Base-by-base conservation (phyloP, 192 early-diverging fungal genomes). In the Pilobolus umbonatus region DNA sequence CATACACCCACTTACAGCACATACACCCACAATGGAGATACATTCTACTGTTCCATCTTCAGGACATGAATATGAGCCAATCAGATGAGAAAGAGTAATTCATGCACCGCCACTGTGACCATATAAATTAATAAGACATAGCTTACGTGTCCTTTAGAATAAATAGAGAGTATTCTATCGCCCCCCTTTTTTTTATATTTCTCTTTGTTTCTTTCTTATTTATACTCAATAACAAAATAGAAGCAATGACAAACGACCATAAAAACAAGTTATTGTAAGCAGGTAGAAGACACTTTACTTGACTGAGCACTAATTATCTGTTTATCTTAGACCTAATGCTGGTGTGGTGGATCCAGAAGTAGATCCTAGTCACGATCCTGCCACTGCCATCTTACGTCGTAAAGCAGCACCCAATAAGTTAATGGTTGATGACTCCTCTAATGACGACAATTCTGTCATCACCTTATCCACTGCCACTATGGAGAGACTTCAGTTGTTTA, bases 381-480 rank as follows among this genome's bases (percentile, higher is more conserved):
- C 96, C 40, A 90, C 92, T 14, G 96, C 95, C 49, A 99, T 99
- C 68, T 77, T 99, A 50, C 92, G 93, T 67, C 87, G 89, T 64
- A 99, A 99, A 73, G 68, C 89, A 0, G 88, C 94, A 36, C 92
- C 92, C n/a, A 99, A 99, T 82, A 99, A 99, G 81, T 76, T 99
- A 48, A 90, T 99, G 77, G 92, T 99, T 26, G 96, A 98, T 69
- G 95, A 98, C 64, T 91, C 93, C 29, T 88, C 83, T 55, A 96
- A 89, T 69, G 94, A 98, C 69, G 96, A 99, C 78, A 98, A 96
- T 76, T 99, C 96, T n/a, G 92, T 99, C n/a, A 83, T 89, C 55
- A 79, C 87, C 28, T 78, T 99, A 48, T 90, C 86, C 26, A 89
- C 89, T 15, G 88, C 85, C 52, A 98, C 95, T 22, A 93, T 99